These are phyloP conservation scores for Phaseolus lunatus DNA, from an alignment of 306 rosid genomes.

Conservation along the genomic window DNA sequence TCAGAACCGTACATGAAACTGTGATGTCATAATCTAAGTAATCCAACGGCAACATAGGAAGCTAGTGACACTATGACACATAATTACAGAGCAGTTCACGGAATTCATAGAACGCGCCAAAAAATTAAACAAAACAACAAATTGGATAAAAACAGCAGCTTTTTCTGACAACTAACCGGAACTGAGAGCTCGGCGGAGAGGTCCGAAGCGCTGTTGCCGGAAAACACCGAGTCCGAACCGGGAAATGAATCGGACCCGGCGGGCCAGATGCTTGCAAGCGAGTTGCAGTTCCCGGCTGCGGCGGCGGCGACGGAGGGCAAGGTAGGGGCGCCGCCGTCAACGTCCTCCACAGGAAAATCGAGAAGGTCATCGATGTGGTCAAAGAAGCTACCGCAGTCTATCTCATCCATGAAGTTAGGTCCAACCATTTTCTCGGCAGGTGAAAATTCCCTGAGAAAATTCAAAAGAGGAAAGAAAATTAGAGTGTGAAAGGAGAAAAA, in stretches of 20 bases:
- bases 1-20: not conserved
- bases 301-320: constrained; percentile 44
- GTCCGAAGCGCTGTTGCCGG: constrained; percentile 68
- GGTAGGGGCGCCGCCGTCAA: constrained; percentile 56
- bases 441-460: constrained; percentile 47
- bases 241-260: constrained; percentile 59
- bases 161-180: constrained; percentile 68
- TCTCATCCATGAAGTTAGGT: constrained; percentile 72
- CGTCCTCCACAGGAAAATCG: constrained; percentile 74
- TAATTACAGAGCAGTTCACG: constrained; percentile 14
- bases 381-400: constrained; percentile 93
- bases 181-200: constrained; percentile 90
- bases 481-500: not conserved
- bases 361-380: constrained; percentile 95
- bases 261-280: constrained; percentile 69
- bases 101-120: constrained; percentile 43
- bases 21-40: constrained; percentile 34
- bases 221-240: constrained; percentile 65
- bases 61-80: not conserved
- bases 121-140: not conserved
- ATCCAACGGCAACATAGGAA: constrained; percentile 43
- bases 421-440: constrained; percentile 64
- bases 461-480: not conserved
- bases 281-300: constrained; percentile 44
- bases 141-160: not conserved